These are phyloP conservation scores for Boletales sp. DNA, from an alignment of 768 basidiomycete genomes.

Conservation along the genomic window DNA sequence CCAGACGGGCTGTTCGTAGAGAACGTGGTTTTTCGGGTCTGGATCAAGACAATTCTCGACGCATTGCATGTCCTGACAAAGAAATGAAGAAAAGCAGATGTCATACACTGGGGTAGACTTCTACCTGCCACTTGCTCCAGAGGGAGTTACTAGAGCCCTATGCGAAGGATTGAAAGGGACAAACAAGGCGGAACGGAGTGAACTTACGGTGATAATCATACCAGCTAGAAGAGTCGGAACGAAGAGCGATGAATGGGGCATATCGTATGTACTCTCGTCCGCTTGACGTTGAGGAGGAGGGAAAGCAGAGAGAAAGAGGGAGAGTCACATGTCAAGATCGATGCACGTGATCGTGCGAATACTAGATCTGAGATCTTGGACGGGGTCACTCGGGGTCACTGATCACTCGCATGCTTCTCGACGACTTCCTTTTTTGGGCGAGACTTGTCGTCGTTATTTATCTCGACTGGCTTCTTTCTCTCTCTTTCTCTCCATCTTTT, in stretches of 20 bases:
- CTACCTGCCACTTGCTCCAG: constrained; percentile 80
- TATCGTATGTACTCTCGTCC: constrained; percentile 27
- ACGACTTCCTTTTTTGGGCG: constrained; percentile 24
- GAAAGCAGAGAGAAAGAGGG: constrained; percentile 1
- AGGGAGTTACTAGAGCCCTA: constrained; percentile 80
- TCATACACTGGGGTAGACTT: too few species aligned
- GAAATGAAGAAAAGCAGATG: background rate
- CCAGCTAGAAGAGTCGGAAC: constrained; percentile 82
- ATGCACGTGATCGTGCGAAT: constrained; percentile 14
- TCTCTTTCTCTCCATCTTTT: constrained; percentile 22
- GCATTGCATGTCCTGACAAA: constrained; percentile 88
- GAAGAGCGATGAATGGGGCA: constrained; percentile 61
- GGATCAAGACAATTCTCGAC: constrained; percentile 85
- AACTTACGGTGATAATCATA: constrained; percentile 83
- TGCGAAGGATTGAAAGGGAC: constrained; percentile 1
- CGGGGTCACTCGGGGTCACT: constrained; percentile 21
- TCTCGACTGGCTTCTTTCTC: constrained; percentile 31
- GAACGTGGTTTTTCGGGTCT: constrained; percentile 55
- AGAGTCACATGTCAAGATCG: constrained; percentile 18
- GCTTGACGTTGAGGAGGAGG: constrained; percentile 7
- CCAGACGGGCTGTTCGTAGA: constrained; percentile 95
- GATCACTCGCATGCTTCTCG: constrained; percentile 30
- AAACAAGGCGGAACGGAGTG: too few species aligned
- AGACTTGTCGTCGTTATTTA: constrained; percentile 29
- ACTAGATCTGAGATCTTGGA: constrained; percentile 24